These are phyloP conservation scores for Cyamopsis tetragonoloba DNA, from an alignment of 306 rosid species.

Conservation along the genomic window DNA sequence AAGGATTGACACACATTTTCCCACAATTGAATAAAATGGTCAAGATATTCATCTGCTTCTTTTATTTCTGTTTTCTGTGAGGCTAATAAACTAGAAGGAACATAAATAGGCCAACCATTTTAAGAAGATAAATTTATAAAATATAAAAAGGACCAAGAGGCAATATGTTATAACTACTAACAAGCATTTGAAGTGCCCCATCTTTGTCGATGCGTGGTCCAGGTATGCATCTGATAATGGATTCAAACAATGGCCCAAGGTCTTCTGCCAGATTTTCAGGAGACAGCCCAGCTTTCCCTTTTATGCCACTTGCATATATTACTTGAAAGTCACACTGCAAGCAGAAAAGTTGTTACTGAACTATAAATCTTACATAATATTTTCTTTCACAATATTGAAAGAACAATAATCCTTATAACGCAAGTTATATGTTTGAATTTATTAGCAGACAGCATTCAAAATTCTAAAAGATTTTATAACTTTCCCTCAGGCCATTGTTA, in stretches of 20 bases:
- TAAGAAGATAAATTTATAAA: background rate
- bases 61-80: constrained; percentile 12
- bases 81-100: background rate
- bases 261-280: constrained; percentile 88
- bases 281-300: constrained; percentile 90
- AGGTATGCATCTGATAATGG: constrained; percentile 95
- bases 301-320: constrained; percentile 95
- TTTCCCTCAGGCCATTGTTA: constrained; percentile 3
- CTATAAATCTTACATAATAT: background rate
- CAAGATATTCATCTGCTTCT: background rate
- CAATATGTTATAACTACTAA: constrained; percentile 38
- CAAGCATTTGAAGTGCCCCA: constrained; percentile 97
- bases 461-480: constrained; percentile 4
- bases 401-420: constrained; percentile 9
- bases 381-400: constrained; percentile 3
- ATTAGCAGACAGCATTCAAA: background rate
- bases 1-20: constrained; percentile 7
- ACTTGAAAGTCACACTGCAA: constrained; percentile 93
- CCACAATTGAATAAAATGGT: constrained; percentile 4
- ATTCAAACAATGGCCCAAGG: constrained; percentile 95
- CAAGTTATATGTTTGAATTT: constrained; percentile 8
- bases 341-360: constrained; percentile 26
- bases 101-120: background rate
- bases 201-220: constrained; percentile 93
- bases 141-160: background rate